Evolutionary conservation across 2,329 filamentous ascomycete genomes (phyloP), one percentile per base, ranked within the genome.

Genomic region (Cercospora berteroae): DNA sequence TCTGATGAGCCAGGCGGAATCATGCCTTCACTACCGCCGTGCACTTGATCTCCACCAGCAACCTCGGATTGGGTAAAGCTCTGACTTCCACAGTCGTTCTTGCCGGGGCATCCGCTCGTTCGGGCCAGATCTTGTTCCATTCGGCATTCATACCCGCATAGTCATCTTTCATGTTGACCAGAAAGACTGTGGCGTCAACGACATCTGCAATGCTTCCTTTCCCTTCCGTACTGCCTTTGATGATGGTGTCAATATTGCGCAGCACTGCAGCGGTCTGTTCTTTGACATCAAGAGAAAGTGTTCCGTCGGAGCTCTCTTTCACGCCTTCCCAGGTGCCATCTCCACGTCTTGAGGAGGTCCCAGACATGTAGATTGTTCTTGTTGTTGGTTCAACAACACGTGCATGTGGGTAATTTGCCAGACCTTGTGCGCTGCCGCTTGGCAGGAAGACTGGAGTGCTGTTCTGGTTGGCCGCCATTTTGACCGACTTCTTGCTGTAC

Each of bases 91-190:
- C 63, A 2, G 70, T 72, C n/a, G 70, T 70, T 55, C 70, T 67
- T 9, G 80, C 79, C 5, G 81, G 81, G 1, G 80, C 81, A 61
- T 70, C 74, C 1, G 69, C 74, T 6, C 79, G 75, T 33, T 77
- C 76, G 13, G 75, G 29, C 67, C 80, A 83, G 7, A 82, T 75
- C 70, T 80, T 80, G 67, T 83, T 83, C 81, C 81, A 83, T 69
- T 80, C 81, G 69, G 81, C 80, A 60, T 83, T 82, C 80, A 82
- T 82, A 16, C 78, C 81, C 5, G 76, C 75, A 66, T 83, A 82
- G 31, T 83, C 74, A 0, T 70, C 73, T 67, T 81, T 76, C 79
- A 82, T 81, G 66, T 82, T 79, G 9, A 79, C 52, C 5, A 82
- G 71, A 62, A 81, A 83, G 10, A 83, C 79, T 10, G 79, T 78